Evolutionary conservation across 1,139 yeast species (phyloP).

Genomic region (Candida sojae): DNA sequence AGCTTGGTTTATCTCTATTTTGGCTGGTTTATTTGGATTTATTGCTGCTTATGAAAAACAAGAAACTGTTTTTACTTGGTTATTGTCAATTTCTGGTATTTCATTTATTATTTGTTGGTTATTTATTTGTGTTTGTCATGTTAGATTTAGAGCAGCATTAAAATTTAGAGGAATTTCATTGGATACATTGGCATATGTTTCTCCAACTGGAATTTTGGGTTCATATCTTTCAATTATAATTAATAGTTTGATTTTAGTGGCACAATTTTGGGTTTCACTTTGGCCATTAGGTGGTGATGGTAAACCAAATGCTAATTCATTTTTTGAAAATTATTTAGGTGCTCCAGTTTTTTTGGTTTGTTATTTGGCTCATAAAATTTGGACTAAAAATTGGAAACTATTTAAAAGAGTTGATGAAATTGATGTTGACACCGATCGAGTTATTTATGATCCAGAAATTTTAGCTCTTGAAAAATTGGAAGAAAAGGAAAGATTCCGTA

Average conservation of each 20-base stretch:
- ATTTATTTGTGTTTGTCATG: conserved; percentile 33
- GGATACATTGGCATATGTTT: conserved; percentile 30
- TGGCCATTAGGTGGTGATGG: conserved; percentile 37
- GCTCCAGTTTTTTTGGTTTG: conserved; percentile 30
- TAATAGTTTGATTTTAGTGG: conserved; percentile 22
- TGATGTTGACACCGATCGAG: conserved; percentile 44
- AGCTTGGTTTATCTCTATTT: conserved; percentile 20
- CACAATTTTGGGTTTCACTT: conserved; percentile 44
- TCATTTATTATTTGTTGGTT: conserved; percentile 28
- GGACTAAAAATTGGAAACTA: conserved; percentile 25
- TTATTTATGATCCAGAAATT: conserved; percentile 40
- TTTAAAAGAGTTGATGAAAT: conserved; percentile 35
- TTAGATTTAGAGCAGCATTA: conserved; percentile 35
- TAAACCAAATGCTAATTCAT: conserved; percentile 28
- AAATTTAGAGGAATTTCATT: conserved; percentile 26
- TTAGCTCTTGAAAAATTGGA: conserved; percentile 39
- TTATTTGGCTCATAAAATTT: conserved; percentile 34
- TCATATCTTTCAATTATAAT: conserved; percentile 22
- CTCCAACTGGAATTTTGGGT: conserved; percentile 30
- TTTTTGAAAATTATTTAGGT: conserved; percentile 38
- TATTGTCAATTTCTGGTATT: conserved; percentile 26
- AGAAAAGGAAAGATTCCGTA: conserved; percentile 23
- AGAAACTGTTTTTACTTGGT: conserved; percentile 25
- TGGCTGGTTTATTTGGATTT: conserved; percentile 23
- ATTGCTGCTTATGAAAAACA: conserved; percentile 25